Conservation (phyloP, 345 rosid species). For the Lepidium aucheri region DNA sequence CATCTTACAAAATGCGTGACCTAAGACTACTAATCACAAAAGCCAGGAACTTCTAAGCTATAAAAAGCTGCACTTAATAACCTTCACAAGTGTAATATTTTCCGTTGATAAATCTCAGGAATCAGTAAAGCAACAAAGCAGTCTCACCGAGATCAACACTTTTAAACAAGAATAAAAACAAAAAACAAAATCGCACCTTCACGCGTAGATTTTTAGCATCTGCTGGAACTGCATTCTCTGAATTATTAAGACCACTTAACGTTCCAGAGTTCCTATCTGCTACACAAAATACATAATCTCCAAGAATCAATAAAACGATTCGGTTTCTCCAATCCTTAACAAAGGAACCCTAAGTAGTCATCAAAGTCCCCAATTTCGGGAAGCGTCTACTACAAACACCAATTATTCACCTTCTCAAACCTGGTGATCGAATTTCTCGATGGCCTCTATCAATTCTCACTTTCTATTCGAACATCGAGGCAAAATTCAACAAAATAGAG, state of each 20-base stretch:
- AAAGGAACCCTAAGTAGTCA: conserved; percentile 5
- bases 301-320: not conserved
- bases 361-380: conserved; percentile 1
- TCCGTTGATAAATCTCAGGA: not conserved
- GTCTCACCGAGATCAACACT: not conserved
- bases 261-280: conserved; percentile 64
- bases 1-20: not conserved
- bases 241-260: conserved; percentile 42
- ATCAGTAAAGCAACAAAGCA: not conserved
- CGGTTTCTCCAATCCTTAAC: conserved; percentile 6
- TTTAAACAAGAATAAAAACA: not conserved
- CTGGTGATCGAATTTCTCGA: not conserved
- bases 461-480: not conserved
- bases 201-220: conserved; percentile 84
- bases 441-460: not conserved
- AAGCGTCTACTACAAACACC: not conserved
- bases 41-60: not conserved
- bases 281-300: conserved; percentile 8
- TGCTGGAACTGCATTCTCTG: conserved; percentile 37
- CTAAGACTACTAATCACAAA: not conserved
- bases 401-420: not conserved
- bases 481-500: conserved; percentile 7
- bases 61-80: not conserved
- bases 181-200: conserved; percentile 41
- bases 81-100: not conserved